Conservation (phyloP, 2,329 filamentous ascomycete species). For the Cordyceps pruinosa region DNA sequence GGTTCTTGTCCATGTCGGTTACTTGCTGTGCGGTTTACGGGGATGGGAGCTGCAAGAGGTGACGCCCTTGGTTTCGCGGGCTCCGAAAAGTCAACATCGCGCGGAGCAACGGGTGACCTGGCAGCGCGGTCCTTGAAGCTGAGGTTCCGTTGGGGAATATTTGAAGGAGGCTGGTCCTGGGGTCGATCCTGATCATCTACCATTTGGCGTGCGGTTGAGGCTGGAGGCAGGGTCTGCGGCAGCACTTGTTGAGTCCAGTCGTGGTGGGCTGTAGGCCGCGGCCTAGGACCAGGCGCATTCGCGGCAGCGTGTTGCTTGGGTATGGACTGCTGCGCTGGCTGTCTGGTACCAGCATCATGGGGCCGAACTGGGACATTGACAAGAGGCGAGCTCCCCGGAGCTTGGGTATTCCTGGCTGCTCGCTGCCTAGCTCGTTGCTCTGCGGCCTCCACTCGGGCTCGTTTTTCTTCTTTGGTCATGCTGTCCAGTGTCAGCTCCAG, state of each 20-base stretch:
- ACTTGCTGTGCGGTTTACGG: slow-evolving; percentile 39
- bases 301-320: not conserved
- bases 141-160: slow-evolving; percentile 45
- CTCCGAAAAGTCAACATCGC: not conserved
- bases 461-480: slow-evolving; percentile 93
- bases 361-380: not conserved
- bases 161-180: slow-evolving; percentile 20
- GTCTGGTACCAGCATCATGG: not conserved
- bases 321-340: not conserved
- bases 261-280: not conserved
- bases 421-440: slow-evolving; percentile 66
- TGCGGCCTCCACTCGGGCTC: slow-evolving; percentile 75
- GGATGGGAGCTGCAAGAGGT: not conserved
- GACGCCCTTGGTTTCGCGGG: slow-evolving; percentile 1
- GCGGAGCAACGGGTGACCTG: slow-evolving; percentile 26
- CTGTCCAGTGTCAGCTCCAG: slow-evolving; percentile 84
- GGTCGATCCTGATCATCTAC: not conserved
- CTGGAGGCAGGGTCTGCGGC: not conserved
- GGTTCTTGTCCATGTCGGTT: slow-evolving; percentile 54
- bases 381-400: not conserved
- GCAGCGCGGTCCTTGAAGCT: slow-evolving; percentile 55
- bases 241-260: slow-evolving; percentile 3
- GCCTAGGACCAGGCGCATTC: not conserved
- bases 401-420: slow-evolving; percentile 32
- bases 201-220: not conserved